Conservation (phyloP, 768 basidiomycete species). For the Lenzites betulinus region DNA sequence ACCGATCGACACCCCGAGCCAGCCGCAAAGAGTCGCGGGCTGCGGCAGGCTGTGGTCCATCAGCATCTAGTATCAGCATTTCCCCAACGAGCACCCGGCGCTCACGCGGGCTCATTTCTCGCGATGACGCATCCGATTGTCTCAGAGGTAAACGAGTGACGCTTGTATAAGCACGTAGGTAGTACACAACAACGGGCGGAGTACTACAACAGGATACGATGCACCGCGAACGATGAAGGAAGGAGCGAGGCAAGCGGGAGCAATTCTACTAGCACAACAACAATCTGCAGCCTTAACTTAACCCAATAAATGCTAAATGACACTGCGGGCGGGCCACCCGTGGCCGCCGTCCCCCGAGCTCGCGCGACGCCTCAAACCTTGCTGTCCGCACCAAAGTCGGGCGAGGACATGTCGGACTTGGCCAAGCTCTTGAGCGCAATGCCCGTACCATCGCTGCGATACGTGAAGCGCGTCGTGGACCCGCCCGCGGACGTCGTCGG, state of each 20-base stretch:
- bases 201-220: not conserved
- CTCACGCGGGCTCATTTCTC: too few relatives aligned
- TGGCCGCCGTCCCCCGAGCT: not conserved
- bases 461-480: not conserved
- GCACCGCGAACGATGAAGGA: not conserved
- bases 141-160: too few relatives aligned
- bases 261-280: not conserved
- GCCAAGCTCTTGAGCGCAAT: conserved; percentile 5
- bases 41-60: too few relatives aligned
- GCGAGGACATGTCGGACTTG: not conserved
- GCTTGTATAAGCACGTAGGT: not conserved
- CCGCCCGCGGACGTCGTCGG: not conserved
- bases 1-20: too few relatives aligned
- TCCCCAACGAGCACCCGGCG: too few relatives aligned
- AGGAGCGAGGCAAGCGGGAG: not conserved
- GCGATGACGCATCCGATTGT: too few relatives aligned
- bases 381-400: not conserved
- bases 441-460: conserved; percentile 1
- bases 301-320: not conserved
- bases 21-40: too few relatives aligned
- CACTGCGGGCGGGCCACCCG: not conserved
- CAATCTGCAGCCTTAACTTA: not conserved
- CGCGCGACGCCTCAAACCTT: not conserved
- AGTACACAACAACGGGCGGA: too few relatives aligned
- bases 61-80: too few relatives aligned